Conservation (phyloP, 352 stramenopile species). For the Globisporangium takayamanum region DNA sequence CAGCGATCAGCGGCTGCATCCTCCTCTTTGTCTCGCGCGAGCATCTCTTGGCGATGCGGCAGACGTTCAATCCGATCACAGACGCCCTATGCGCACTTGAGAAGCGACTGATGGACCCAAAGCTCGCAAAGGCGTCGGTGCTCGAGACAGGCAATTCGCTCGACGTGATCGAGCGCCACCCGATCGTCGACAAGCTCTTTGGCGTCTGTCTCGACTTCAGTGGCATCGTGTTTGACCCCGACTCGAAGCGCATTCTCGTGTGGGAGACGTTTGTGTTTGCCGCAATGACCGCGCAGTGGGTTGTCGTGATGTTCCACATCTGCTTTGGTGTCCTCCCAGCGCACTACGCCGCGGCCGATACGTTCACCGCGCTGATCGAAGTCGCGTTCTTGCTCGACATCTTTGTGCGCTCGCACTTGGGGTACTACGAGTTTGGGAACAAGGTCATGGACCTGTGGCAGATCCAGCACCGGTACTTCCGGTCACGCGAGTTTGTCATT, state of each 20-base stretch:
- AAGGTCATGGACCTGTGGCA: slow-evolving; percentile 43
- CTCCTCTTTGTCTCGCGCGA: slow-evolving; percentile 40
- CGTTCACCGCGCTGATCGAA: slow-evolving; percentile 30
- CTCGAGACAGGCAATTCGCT: background rate
- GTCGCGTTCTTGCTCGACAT: slow-evolving; percentile 41
- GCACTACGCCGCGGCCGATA: slow-evolving; percentile 13
- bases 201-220: slow-evolving; percentile 2
- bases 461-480: slow-evolving; percentile 39
- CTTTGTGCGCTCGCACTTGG: slow-evolving; percentile 38
- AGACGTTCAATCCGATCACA: slow-evolving; percentile 22
- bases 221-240: slow-evolving; percentile 36
- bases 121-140: slow-evolving; percentile 32
- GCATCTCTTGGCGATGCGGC: slow-evolving; percentile 33
- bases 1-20: slow-evolving; percentile 45
- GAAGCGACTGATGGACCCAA: slow-evolving; percentile 40
- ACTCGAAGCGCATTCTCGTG: slow-evolving; percentile 29
- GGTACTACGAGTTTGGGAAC: slow-evolving; percentile 61
- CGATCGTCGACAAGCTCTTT: slow-evolving; percentile 27
- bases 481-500: slow-evolving; percentile 30
- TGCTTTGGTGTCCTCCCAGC: slow-evolving; percentile 29
- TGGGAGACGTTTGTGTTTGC: slow-evolving; percentile 47
- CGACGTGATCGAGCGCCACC: slow-evolving; percentile 19
- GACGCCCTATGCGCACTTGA: slow-evolving; percentile 30
- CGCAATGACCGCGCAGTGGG: slow-evolving; percentile 31
- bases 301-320: slow-evolving; percentile 39